Conservation (phyloP, 2,329 filamentous ascomycete species). For the Fonsecaea pedrosoi region DNA sequence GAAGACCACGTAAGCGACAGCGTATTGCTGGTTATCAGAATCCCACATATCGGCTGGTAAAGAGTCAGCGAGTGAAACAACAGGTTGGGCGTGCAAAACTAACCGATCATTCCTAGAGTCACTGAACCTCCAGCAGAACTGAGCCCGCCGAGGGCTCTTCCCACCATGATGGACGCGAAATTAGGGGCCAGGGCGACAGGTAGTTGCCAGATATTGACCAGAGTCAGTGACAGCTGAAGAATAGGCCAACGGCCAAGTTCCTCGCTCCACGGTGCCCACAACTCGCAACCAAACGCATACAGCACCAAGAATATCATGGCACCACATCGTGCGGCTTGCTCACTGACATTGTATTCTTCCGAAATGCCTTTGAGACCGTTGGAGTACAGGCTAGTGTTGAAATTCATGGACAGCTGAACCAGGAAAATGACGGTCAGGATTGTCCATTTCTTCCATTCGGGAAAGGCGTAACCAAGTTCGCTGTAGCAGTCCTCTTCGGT, state of each 20-base stretch:
- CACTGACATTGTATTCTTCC: slow-evolving; percentile 70
- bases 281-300: slow-evolving; percentile 85
- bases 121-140: slow-evolving; percentile 76
- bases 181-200: slow-evolving; percentile 76
- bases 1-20: slow-evolving; percentile 77
- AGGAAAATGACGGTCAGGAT: slow-evolving; percentile 76
- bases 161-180: slow-evolving; percentile 72
- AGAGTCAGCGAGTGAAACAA: slow-evolving; percentile 13
- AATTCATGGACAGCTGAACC: slow-evolving; percentile 79
- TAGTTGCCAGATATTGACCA: slow-evolving; percentile 80
- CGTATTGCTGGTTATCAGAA: slow-evolving; percentile 73
- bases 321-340: slow-evolving; percentile 72
- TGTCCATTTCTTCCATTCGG: slow-evolving; percentile 71
- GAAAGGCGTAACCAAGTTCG: slow-evolving; percentile 66
- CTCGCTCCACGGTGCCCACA: slow-evolving; percentile 88
- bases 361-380: slow-evolving; percentile 71
- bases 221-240: slow-evolving; percentile 72
- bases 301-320: slow-evolving; percentile 79
- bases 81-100: background rate
- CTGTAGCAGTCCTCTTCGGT: slow-evolving; percentile 68
- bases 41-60: slow-evolving; percentile 71
- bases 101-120: slow-evolving; percentile 71
- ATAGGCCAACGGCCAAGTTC: slow-evolving; percentile 80
- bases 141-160: slow-evolving; percentile 72
- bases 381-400: slow-evolving; percentile 77